Evolutionary conservation across 257 asterid genomes (phyloP).

Genomic region (Cordia subcordata): DNA sequence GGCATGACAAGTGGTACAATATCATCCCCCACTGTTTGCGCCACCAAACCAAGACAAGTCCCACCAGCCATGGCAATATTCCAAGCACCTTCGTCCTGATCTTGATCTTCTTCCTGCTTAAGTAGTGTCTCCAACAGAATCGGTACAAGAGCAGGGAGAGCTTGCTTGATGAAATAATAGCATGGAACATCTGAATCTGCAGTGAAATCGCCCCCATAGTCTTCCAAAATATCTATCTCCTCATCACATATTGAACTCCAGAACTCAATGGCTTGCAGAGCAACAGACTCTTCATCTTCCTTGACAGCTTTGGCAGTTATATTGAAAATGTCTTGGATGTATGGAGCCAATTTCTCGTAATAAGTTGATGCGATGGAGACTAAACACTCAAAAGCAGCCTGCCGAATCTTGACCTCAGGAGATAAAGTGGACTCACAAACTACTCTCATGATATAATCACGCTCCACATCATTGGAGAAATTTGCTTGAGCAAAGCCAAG

Average conservation of each 20-base stretch:
- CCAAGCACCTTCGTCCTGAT: conserved; percentile 69
- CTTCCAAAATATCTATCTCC: conserved; percentile 62
- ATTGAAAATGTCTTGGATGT: conserved; percentile 48
- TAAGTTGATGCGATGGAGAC: conserved; percentile 48
- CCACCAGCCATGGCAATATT: conserved; percentile 72
- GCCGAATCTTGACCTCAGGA: conserved; percentile 44
- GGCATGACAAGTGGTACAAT: conserved; percentile 57
- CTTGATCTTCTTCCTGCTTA: conserved; percentile 68
- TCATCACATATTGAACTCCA: conserved; percentile 70
- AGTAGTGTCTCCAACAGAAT: conserved; percentile 54
- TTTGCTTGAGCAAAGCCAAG: conserved; percentile 57
- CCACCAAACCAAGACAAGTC: conserved; percentile 65
- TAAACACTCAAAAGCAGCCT: conserved; percentile 53
- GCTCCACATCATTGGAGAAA: conserved; percentile 51
- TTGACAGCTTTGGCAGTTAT: conserved; percentile 57
- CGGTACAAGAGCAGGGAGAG: conserved; percentile 62
- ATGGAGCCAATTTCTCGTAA: conserved; percentile 49
- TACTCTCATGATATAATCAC: conserved; percentile 59
- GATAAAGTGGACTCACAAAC: conserved; percentile 55
- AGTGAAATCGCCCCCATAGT: conserved; percentile 46
- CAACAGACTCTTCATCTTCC: conserved; percentile 57
- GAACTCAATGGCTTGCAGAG: conserved; percentile 63
- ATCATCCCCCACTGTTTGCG: conserved; percentile 58
- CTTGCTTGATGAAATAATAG: conserved; percentile 57
- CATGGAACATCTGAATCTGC: conserved; percentile 63